phyloP scores from a whole-genome alignment of 495 filamentous ascomycete genomes.

The Penicillium paxilli region DNA sequence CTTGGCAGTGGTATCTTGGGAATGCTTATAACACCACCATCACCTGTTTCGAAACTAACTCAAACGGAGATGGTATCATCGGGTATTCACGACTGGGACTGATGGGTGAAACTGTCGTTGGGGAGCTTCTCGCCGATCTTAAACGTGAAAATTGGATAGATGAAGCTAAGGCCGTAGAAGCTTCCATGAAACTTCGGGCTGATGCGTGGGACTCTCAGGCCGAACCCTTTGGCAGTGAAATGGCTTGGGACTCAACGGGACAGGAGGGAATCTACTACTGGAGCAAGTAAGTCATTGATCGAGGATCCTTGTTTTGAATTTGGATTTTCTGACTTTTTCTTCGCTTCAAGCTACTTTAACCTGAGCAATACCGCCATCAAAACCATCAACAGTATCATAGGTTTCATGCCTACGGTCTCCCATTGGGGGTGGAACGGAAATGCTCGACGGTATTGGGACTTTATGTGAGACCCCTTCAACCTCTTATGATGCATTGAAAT shows the following conservation, averaged over 20 bases:
- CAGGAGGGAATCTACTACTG: constrained; percentile 58
- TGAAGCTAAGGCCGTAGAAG: constrained; percentile 35
- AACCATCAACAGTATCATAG: constrained; percentile 49
- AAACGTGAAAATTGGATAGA: constrained; percentile 35
- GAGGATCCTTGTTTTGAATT: not conserved
- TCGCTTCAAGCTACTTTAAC: constrained; percentile 40
- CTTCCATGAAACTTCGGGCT: constrained; percentile 42
- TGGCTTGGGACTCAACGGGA: constrained; percentile 56
- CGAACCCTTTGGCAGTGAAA: constrained; percentile 55
- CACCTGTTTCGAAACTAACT: constrained; percentile 12
- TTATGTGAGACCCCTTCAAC: constrained; percentile 19
- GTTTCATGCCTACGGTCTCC: constrained; percentile 50
- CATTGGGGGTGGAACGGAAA: constrained; percentile 60
- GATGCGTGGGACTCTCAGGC: constrained; percentile 38
- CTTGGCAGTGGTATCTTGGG: constrained; percentile 49
- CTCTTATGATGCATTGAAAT: not conserved
- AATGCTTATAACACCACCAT: constrained; percentile 40
- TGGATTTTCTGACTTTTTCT: not conserved
- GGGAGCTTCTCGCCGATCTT: constrained; percentile 46
- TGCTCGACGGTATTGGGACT: constrained; percentile 55
- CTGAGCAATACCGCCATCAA: constrained; percentile 38
- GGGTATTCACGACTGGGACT: constrained; percentile 41
- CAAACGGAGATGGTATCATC: constrained; percentile 23
- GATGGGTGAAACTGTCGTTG: constrained; percentile 55
- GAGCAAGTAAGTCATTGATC: constrained; percentile 43